Evolutionary conservation across 805 yeast genomes (phyloP), one percentile per base, ranked within the genome.

Genomic region (Peterozyma toletana): DNA sequence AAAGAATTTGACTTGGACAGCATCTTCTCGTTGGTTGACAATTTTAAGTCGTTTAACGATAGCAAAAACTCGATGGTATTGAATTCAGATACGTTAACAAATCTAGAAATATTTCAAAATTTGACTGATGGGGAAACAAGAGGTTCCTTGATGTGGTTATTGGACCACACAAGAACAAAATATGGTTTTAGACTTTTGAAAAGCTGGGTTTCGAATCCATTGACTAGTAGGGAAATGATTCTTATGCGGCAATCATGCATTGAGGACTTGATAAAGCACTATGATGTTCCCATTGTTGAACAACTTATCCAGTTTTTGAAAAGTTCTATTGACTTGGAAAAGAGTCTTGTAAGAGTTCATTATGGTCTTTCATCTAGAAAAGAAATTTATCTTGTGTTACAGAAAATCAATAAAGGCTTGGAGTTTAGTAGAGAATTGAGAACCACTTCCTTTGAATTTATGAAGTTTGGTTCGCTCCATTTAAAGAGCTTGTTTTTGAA

Each of bases 111-210:
- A 1, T 87, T 86, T 53, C 65, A 67, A 16, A 86, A 86, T 53
- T 63, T 71, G 3, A 78, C 93, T 0, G 79, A 79, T 48, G 58
- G 64, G 11, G 63, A 70, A 4, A 67, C 66, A 9, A 62, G 69
- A 30, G 98, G 97, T 0, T 78, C 96, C 0, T 63, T 91, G 11
- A 58, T 86, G 13, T 86, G 95, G 89, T 66, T 87, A 2, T 52
- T 93, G 47, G 85, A 91, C 57, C 89, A 84, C 50, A 86, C 98
- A 0, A 64, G 77, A 31, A 86, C 98, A 0, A 68, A 73, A 29
- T 83, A 83, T 59, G 99, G 99, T 0, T 73, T 69, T 38, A 62
- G 96, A 43, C 53, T 77, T 46, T 58, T 93, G 11, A 68, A 71
- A 29, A 66, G 73, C 34, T 93, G 99, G 99, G 63, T 90, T 0